Base-by-base conservation (phyloP, 495 filamentous ascomycete genomes). In the Amorphotheca resinae region DNA sequence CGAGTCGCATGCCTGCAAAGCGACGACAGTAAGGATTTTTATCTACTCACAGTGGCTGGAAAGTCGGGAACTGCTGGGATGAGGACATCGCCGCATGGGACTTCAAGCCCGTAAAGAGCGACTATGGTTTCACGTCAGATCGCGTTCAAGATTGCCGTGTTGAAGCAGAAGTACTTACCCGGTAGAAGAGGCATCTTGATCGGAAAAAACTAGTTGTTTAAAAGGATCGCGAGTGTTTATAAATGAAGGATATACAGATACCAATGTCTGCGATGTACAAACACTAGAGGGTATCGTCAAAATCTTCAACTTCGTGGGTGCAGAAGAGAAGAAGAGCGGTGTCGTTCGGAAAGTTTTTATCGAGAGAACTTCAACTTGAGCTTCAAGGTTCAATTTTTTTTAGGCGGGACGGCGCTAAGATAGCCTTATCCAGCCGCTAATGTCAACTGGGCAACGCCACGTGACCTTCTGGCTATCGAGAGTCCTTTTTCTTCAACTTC, bases 31-130 rank as follows among this genome's bases (percentile, higher is more conserved):
- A 25, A 12, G 15, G 7, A 16, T 5, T 28, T 9, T 18, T 2
- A 14, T 43, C 38, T 17, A 80, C 87, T 68, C 63, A 95, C 87
- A 61, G 82, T 82, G 34, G 84, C 84, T 50, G 82, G 80, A 56
- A 82, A 79, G 39, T 83, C 71, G n/a, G 74, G 65, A 45, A 77
- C 66, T 15, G 82, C 84, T 49, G 83, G 79, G 42, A 93, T 69
- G 59, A 88, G 61, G 49, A 79, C 64, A 58, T 82, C 83, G 37
- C 80, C 82, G 45, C 84, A 66, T 48, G 86, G 84, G 60, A 95
- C 82, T 64, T 83, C 76, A 34, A 95, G 78, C 61, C 87, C 87
- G 60, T 87, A 95, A 60, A 95, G 72, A 59, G 82, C 84, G 53
- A 93, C 77, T 53, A 54, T 38, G 28, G 9, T 25, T 30, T 41